A percentile compares a stretch with the other conserved stretches of the same genome.
Evolutionary conservation across 2,329 filamentous ascomycete genomes (phyloP).

Genomic region (Sphaceloma murrayae): DNA sequence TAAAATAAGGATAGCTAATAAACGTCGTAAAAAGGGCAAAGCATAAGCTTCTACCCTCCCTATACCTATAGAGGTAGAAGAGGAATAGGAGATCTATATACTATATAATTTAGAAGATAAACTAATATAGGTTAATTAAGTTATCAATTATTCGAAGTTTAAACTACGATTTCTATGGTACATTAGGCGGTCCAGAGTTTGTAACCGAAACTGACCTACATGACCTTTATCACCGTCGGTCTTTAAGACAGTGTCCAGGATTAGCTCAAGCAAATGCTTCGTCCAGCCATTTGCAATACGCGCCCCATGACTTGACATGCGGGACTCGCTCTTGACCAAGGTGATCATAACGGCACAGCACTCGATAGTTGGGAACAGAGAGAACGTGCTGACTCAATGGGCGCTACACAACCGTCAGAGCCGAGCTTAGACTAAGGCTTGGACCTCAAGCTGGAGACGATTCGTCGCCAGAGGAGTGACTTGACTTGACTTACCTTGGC

Average conservation of each 20-base stretch:
- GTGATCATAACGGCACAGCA: too few relatives aligned
- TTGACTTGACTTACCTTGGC: too few relatives aligned
- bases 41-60: not conserved
- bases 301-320: too few relatives aligned
- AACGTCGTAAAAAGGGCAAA: not conserved
- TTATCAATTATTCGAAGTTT: not conserved
- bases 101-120: not conserved
- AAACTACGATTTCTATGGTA: not conserved
- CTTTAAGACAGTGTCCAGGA: not conserved
- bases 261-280: too few relatives aligned
- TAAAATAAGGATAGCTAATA: not conserved
- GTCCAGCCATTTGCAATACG: too few relatives aligned
- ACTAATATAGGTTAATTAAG: not conserved
- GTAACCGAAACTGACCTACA: not conserved
- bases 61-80: not conserved
- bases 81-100: not conserved
- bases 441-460: too few relatives aligned
- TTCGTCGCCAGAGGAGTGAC: too few relatives aligned
- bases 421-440: too few relatives aligned
- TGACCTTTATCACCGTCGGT: not conserved
- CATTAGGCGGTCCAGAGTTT: not conserved
- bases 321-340: too few relatives aligned
- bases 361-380: too few relatives aligned
- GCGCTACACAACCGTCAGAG: too few relatives aligned
- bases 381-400: too few relatives aligned